A percentile compares a stretch with the other conserved stretches of the same genome.
phyloP scores from a whole-genome alignment of 108 stramenopile genomes.

The Mediolabrus comicus region DNA sequence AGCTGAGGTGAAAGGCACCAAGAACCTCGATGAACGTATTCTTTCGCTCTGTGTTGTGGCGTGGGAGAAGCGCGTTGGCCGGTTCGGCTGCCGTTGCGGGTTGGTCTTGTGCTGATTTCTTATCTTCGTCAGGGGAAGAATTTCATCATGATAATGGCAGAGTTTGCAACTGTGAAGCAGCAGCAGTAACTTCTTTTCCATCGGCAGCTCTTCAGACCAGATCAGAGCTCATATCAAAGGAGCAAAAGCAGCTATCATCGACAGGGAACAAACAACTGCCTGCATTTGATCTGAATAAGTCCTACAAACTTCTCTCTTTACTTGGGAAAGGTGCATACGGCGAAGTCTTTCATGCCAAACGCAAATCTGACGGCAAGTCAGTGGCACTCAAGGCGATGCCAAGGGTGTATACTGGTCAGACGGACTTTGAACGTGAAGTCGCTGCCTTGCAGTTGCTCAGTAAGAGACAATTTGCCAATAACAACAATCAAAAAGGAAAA shows the following conservation, averaged over 20 bases:
- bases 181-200: background rate
- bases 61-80: no score
- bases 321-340: constrained; percentile 38
- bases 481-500: background rate
- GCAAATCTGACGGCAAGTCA: constrained; percentile 6
- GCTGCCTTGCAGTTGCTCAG: constrained; percentile 9
- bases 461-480: background rate
- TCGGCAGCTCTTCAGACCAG: background rate
- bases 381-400: constrained; percentile 40
- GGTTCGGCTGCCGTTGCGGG: no score
- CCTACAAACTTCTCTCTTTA: constrained; percentile 7
- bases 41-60: no score
- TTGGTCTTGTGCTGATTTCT: no score
- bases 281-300: background rate
- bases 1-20: no score
- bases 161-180: background rate
- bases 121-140: no score
- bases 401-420: background rate
- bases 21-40: no score
- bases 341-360: constrained; percentile 25
- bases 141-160: no score
- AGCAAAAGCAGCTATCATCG: background rate
- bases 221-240: background rate
- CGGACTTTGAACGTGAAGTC: constrained; percentile 26
- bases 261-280: background rate